Conservation (phyloP, 1,284 basidiomycete genomes). For the Puccinia coronata region DNA sequence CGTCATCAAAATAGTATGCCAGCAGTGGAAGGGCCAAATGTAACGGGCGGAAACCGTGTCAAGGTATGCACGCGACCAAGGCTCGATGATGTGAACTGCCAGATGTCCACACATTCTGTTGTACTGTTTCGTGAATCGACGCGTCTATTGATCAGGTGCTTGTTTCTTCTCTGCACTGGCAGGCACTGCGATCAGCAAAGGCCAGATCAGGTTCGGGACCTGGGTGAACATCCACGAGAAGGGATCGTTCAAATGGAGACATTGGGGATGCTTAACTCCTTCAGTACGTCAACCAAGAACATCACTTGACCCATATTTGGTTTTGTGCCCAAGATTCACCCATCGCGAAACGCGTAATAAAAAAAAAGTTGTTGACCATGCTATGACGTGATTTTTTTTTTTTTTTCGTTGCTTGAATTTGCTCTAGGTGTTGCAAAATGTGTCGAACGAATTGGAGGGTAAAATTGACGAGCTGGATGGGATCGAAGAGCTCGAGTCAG, state of each 20-base stretch:
- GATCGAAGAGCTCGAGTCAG: slow-evolving; percentile 37
- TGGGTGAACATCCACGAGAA: slow-evolving; percentile 33
- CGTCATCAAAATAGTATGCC: slow-evolving; percentile 29
- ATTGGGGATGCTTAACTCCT: slow-evolving; percentile 42
- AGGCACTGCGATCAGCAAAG: slow-evolving; percentile 40
- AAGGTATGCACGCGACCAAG: neutral
- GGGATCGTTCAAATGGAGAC: slow-evolving; percentile 45
- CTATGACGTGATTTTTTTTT: neutral
- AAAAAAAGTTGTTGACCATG: neutral
- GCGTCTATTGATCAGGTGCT: neutral
- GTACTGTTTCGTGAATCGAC: neutral
- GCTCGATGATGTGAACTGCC: neutral
- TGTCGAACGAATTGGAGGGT: slow-evolving; percentile 14
- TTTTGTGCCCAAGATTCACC: neutral
- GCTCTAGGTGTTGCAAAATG: slow-evolving; percentile 26
- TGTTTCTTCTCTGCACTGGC: neutral
- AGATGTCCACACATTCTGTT: neutral
- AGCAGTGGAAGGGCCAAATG: slow-evolving; percentile 31
- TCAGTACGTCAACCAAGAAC: neutral
- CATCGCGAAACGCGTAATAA: too few species aligned
- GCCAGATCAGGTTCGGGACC: slow-evolving; percentile 34
- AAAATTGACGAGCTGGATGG: slow-evolving; percentile 42
- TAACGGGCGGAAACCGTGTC: slow-evolving; percentile 35
- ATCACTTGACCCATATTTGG: neutral
- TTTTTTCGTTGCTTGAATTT: neutral